Percentiles rank a stretch among this genome's conserved stretches.
Evolutionary conservation across 257 asterid genomes (phyloP).

Genomic region (Craterostigma plantagineum): DNA sequence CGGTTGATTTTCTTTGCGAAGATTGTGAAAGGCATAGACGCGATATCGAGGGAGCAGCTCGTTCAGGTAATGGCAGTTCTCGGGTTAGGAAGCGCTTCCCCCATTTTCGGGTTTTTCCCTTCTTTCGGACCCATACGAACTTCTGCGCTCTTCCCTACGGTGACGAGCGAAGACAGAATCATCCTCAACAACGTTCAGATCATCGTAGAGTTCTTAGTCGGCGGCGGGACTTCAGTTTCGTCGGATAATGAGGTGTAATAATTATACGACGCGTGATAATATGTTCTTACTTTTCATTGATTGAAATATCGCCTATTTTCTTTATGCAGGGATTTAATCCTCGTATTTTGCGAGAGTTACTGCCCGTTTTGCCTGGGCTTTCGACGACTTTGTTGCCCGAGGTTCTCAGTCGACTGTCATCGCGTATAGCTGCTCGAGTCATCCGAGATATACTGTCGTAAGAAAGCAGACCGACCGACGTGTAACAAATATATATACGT

Average conservation of each 20-base stretch:
- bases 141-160: slow-evolving; percentile 70
- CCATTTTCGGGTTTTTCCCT: slow-evolving; percentile 82
- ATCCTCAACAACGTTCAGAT: slow-evolving; percentile 82
- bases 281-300: background rate
- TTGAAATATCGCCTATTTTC: slow-evolving; percentile 9
- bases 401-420: slow-evolving; percentile 58
- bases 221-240: slow-evolving; percentile 46
- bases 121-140: slow-evolving; percentile 66
- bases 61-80: slow-evolving; percentile 53
- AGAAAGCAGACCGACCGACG: too few species aligned
- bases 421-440: slow-evolving; percentile 63
- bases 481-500: too few species aligned
- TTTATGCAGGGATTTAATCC: slow-evolving; percentile 43
- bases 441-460: slow-evolving; percentile 47
- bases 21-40: slow-evolving; percentile 98
- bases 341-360: slow-evolving; percentile 67
- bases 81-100: slow-evolving; percentile 54
- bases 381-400: slow-evolving; percentile 78
- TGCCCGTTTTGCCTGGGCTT: slow-evolving; percentile 83
- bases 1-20: slow-evolving; percentile 3
- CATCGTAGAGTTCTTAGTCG: slow-evolving; percentile 51
- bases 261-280: background rate
- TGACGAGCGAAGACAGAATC: slow-evolving; percentile 78
- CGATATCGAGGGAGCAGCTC: slow-evolving; percentile 82
- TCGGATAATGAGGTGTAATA: slow-evolving; percentile 61